Conservation (phyloP, 306 rosid genomes). For the Boehmeria nivea region DNA sequence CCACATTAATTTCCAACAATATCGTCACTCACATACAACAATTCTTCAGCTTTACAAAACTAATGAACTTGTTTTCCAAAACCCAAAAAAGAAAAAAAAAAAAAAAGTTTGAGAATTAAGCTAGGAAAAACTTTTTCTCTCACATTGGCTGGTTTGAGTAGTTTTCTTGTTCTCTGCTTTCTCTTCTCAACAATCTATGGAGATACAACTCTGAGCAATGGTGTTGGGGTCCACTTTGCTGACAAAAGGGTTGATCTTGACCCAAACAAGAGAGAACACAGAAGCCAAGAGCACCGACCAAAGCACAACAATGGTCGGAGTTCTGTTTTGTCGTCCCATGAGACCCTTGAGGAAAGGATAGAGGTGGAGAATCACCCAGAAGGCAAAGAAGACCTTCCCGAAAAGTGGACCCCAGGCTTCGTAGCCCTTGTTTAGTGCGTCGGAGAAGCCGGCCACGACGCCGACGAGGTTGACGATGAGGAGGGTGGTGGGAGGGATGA, state of each 20-base stretch:
- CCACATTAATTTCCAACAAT: no score
- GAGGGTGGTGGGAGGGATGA: slow-evolving; percentile 88
- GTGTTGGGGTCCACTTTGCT: slow-evolving; percentile 50
- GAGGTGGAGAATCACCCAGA: slow-evolving; percentile 92
- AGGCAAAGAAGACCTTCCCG: slow-evolving; percentile 91
- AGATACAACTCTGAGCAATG: slow-evolving; percentile 52
- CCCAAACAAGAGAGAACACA: slow-evolving; percentile 94
- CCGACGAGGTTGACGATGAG: slow-evolving; percentile 84
- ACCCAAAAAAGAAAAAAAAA: no score
- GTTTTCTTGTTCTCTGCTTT: no score
- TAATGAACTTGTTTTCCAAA: no score
- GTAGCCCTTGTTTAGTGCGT: slow-evolving; percentile 86
- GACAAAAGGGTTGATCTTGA: slow-evolving; percentile 80
- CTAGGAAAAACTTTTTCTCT: no score
- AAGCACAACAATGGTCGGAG: slow-evolving; percentile 87
- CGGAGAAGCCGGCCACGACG: slow-evolving; percentile 94
- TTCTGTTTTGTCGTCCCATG: slow-evolving; percentile 95
- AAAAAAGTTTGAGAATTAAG: no score
- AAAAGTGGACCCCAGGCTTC: slow-evolving; percentile 96
- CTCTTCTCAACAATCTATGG: slow-evolving; percentile 87
- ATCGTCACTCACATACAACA: no score
- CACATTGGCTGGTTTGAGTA: no score
- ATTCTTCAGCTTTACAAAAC: no score
- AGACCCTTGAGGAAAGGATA: slow-evolving; percentile 98
- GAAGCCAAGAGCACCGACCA: slow-evolving; percentile 97